A percentile compares a stretch with the other conserved stretches of the same genome.
These are phyloP conservation scores for Sesbania bispinosa DNA, from an alignment of 306 rosid species.

Conservation along the genomic window DNA sequence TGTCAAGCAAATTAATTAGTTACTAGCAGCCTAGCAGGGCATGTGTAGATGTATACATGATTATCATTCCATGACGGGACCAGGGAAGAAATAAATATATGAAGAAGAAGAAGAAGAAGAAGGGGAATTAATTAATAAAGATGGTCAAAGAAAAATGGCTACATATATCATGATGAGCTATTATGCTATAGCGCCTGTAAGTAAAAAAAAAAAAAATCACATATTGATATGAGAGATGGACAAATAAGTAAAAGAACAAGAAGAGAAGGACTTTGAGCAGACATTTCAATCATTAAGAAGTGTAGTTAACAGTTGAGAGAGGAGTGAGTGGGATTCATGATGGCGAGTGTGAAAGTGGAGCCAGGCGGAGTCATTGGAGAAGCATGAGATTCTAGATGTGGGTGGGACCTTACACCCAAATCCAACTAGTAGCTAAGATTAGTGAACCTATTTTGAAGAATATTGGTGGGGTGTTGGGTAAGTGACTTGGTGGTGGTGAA, in stretches of 20 bases:
- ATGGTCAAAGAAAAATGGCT: conserved; percentile 24
- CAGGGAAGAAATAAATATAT: background rate
- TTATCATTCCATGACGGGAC: background rate
- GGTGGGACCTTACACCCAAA: conserved; percentile 18
- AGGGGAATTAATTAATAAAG: background rate
- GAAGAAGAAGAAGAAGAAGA: background rate
- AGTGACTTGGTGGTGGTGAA: background rate
- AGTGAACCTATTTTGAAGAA: background rate
- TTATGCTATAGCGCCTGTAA: background rate
- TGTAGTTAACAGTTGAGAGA: conserved; percentile 12
- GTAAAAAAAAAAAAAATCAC: too few relatives aligned
- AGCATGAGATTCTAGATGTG: conserved; percentile 28
- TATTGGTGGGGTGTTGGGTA: background rate
- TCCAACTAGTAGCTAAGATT: background rate
- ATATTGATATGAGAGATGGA: background rate
- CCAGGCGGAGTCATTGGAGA: conserved; percentile 19
- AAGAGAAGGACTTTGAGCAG: background rate
- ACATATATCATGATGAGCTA: conserved; percentile 26
- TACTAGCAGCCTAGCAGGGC: background rate
- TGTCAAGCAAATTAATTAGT: background rate
- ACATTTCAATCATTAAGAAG: conserved; percentile 11
- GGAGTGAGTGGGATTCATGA: conserved; percentile 44
- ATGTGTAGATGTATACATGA: background rate
- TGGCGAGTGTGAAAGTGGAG: conserved; percentile 36
- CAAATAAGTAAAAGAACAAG: background rate